phyloP scores from a whole-genome alignment of 2,329 filamentous ascomycete species.

The Drechslerella dactyloides region DNA sequence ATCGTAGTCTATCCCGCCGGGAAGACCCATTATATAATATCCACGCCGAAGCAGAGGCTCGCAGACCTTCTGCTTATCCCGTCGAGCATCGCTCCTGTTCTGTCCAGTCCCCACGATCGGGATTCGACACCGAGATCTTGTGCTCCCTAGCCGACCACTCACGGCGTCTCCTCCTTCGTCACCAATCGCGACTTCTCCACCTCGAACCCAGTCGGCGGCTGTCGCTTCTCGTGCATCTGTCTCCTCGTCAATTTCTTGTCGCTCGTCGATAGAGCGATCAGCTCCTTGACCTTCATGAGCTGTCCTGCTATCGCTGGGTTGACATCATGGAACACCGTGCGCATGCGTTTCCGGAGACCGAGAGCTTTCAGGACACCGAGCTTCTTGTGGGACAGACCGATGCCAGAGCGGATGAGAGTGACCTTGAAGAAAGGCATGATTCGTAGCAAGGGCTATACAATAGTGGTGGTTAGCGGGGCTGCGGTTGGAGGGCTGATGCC shows the following conservation, averaged over 20 bases:
- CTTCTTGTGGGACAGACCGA: slow-evolving; percentile 81
- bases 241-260: slow-evolving; percentile 67
- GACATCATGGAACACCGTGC: slow-evolving; percentile 88
- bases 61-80: neutral
- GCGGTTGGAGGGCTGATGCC: neutral
- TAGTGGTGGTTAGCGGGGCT: neutral
- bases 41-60: neutral
- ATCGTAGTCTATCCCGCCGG: neutral
- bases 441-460: neutral
- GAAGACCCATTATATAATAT: no score
- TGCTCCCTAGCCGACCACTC: neutral
- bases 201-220: slow-evolving; percentile 80
- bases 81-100: neutral
- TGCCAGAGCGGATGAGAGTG: slow-evolving; percentile 85
- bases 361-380: slow-evolving; percentile 82
- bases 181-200: slow-evolving; percentile 66
- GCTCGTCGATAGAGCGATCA: slow-evolving; percentile 83
- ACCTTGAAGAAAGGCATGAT: slow-evolving; percentile 85
- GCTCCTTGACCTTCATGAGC: slow-evolving; percentile 92
- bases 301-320: slow-evolving; percentile 81
- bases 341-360: slow-evolving; percentile 81
- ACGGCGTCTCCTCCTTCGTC: slow-evolving; percentile 12
- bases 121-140: neutral
- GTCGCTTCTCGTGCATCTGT: slow-evolving; percentile 74
- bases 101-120: neutral